phyloP scores from a whole-genome alignment of 495 filamentous ascomycete species.

The Penicillium subrubescens region DNA sequence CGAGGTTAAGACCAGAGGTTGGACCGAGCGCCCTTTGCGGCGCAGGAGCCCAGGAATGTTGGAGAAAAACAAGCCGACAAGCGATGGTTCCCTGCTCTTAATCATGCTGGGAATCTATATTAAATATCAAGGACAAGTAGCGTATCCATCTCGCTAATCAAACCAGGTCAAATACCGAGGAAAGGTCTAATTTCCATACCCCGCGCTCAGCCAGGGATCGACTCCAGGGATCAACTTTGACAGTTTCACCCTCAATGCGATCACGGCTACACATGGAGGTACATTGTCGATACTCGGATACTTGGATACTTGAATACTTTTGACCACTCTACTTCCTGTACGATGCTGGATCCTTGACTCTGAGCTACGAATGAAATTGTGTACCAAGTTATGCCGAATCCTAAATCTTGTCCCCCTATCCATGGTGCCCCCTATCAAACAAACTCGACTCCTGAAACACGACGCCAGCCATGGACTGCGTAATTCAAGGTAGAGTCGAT shows the following conservation, averaged over 20 bases:
- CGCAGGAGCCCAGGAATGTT: constrained; percentile 19
- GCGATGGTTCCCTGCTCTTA: neutral
- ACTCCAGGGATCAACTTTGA: constrained; percentile 13
- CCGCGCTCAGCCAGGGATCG: constrained; percentile 16
- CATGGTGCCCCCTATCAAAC: neutral
- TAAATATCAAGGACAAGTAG: no score
- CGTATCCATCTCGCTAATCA: neutral
- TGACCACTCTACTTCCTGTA: neutral
- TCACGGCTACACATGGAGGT: neutral
- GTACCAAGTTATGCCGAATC: constrained; percentile 1
- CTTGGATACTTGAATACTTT: neutral
- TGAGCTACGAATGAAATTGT: constrained; percentile 4
- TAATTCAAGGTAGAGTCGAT: neutral
- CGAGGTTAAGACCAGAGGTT: constrained; percentile 23
- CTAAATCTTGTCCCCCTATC: neutral
- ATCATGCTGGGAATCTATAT: neutral
- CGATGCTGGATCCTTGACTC: neutral
- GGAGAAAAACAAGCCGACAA: neutral
- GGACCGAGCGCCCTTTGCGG: constrained; percentile 26
- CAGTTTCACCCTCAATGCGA: neutral
- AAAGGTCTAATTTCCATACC: constrained; percentile 9
- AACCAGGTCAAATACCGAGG: neutral
- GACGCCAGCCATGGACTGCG: neutral
- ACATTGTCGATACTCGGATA: neutral
- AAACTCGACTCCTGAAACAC: constrained; percentile 1